Evolutionary conservation across 2,329 filamentous ascomycete genomes (phyloP).

Genomic region (Fusarium xylarioides): DNA sequence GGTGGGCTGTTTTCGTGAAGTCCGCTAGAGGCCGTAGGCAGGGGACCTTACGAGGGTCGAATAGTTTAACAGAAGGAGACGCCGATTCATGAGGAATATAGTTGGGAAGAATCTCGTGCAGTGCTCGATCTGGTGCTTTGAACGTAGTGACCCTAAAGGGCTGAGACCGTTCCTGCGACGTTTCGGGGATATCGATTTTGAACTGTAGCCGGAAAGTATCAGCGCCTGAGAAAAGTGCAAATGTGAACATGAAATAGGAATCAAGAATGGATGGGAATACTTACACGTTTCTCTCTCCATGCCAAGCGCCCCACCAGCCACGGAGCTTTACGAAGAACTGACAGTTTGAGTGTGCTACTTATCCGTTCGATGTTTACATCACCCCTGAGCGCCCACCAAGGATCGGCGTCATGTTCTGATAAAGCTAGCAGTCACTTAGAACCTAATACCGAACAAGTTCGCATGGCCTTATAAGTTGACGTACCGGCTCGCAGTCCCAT

Average conservation of each 20-base stretch:
- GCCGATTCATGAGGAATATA: accelerated
- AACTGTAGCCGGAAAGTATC: not conserved
- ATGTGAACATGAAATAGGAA: not conserved
- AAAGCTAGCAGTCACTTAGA: not conserved
- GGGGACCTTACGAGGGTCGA: not conserved
- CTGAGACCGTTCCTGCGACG: accelerated
- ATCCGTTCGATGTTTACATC: not conserved
- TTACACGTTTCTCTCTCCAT: not conserved
- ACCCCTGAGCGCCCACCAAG: not conserved
- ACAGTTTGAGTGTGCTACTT: not conserved
- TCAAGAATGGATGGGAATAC: accelerated
- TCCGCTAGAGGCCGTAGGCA: not conserved
- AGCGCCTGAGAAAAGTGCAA: not conserved
- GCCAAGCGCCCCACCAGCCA: not conserved
- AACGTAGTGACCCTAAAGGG: not conserved
- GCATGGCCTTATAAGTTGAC: accelerated
- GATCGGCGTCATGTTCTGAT: not conserved
- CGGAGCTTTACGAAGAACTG: not conserved
- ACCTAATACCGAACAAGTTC: accelerated
- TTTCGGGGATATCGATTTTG: not conserved
- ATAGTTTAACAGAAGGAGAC: not conserved
- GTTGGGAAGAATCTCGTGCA: not conserved
- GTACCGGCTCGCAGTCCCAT: not conserved
- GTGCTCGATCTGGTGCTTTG: not conserved
- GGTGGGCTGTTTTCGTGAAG: not conserved